Base-by-base conservation (phyloP, 2,329 filamentous ascomycete species). In the Venturia nashicola region DNA sequence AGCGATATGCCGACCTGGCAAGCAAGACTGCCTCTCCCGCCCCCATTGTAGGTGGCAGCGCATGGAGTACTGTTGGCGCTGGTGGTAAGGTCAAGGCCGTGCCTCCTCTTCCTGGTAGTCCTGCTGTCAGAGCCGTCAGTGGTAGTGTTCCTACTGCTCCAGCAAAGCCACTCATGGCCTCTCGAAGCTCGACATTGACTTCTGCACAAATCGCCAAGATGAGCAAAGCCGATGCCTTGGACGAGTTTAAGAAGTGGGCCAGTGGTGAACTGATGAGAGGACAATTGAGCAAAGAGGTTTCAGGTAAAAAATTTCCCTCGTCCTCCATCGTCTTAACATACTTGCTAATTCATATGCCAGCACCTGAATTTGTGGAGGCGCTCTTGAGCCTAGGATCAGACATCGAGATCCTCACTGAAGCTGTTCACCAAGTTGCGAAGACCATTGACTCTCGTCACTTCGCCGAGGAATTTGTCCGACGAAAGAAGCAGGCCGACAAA, bases 201-300 rank as follows among this genome's bases (percentile, higher is more conserved):
- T 72, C 76, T 32, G 72, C 74, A 9, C 36, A 32, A 36, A 48
- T 65, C 12, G 40, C 43, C 9, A 59, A 48, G 34, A 42, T 59
- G n/a, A 79, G 78, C 64, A 76, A 80, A 60, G 79, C 79, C 68
- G 84, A 83, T 66, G 93, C 94, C 3, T 86, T 90, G 74, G 92
- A 96, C 48, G 94, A 97, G 75, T 95, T 99, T 75, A 87, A 86
- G 72, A 97, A 95, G 76, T 99, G 94, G 94, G 86, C 92, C 20
- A 86, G 89, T 69, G 82, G 85, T 64, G 87, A 94, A 73, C 80
- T 99, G 67, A 82, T 83, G 64, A 87, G 90, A 65, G 91, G 92
- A 59, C 23, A 65, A 14, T 74, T 90, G 64, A 86, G 86, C 72
- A 80, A 82, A 73, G 80, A 79, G 67, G 89, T 88, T 68, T 85